A percentile compares a stretch with the other conserved stretches of the same genome.
These are phyloP conservation scores for Aaosphaeria arxii DNA, from an alignment of 2,329 filamentous ascomycete genomes.

Conservation along the genomic window DNA sequence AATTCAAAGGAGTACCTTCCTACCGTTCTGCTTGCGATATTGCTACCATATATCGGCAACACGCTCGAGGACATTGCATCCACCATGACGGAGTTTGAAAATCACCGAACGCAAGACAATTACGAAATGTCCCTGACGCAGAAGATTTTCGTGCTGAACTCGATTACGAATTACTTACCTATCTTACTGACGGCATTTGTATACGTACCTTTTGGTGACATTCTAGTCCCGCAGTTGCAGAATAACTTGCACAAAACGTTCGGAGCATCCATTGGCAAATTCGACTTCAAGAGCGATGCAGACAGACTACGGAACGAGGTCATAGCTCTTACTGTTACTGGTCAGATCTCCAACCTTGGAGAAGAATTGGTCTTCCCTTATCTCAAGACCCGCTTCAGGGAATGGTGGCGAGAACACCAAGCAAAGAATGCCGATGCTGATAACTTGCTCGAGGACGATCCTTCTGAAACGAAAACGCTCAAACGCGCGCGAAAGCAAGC, in stretches of 20 bases:
- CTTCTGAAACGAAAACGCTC: conserved; percentile 27
- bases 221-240: conserved; percentile 21
- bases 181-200: conserved; percentile 83
- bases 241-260: conserved; percentile 13
- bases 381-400: conserved; percentile 21
- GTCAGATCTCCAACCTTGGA: conserved; percentile 25
- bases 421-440: not conserved
- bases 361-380: conserved; percentile 30
- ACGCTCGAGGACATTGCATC: conserved; percentile 23
- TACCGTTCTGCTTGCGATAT: conserved; percentile 26
- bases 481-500: conserved; percentile 27
- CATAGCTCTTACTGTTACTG: conserved; percentile 31
- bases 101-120: conserved; percentile 28
- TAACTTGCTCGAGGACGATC: conserved; percentile 15
- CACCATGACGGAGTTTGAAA: conserved; percentile 31
- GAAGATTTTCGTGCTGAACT: conserved; percentile 34
- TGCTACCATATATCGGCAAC: conserved; percentile 27
- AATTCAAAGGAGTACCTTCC: conserved; percentile 28
- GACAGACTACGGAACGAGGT: conserved; percentile 31
- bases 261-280: conserved; percentile 8
- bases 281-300: conserved; percentile 22
- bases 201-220: conserved; percentile 84
- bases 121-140: conserved; percentile 34
- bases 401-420: conserved; percentile 27
- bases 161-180: conserved; percentile 33